Evolutionary conservation across 345 rosid genomes (phyloP), one percentile per base, ranked within the genome.

Genomic region (Balakata baccata): DNA sequence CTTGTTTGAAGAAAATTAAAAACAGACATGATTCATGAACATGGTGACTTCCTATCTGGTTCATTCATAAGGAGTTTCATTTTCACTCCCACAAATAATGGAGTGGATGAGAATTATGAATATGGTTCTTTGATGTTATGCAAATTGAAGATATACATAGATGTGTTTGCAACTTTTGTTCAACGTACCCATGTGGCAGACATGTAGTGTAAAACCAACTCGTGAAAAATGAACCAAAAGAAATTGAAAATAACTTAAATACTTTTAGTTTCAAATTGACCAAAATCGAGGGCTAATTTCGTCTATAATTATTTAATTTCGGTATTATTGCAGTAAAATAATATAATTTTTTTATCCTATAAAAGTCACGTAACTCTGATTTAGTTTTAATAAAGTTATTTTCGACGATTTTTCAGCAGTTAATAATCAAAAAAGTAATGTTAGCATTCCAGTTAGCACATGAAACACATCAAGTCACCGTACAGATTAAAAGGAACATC

Each of bases 161-260:
- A 6, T 57, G 11, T 57, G 4, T 14, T 47, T 45, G 47, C 17
- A 51, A 49, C 11, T 49, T 68, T 9, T 46, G 71, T 34, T 58
- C 34, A 68, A 53, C n/a, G n/a, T n/a, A n/a, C 20, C 72, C 62
- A 53, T 52, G 72, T 69, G 61, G 50, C 63, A 53, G 72, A 69
- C 62, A 23, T 53, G 50, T 22, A 16, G 38, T 38, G 46, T 9
- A 29, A 68, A 6, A 47, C 37, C 53, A 11, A 45, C 50, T 22
- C 6, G 39, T 23, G 0, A 5, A 41, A 47, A 64, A 14, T 0
- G 7, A 52, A n/a, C n/a, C n/a, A 41, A 11, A n/a, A 43, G 10
- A 34, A 64, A 64, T 18, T 18, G 17, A 43, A n/a, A 39, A 18
- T 12, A 11, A 64, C 23, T 45, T 22, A 43, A 1, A 64, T 6